phyloP scores from a whole-genome alignment of 2,329 filamentous ascomycete species.

The Tolypocladium sp. region DNA sequence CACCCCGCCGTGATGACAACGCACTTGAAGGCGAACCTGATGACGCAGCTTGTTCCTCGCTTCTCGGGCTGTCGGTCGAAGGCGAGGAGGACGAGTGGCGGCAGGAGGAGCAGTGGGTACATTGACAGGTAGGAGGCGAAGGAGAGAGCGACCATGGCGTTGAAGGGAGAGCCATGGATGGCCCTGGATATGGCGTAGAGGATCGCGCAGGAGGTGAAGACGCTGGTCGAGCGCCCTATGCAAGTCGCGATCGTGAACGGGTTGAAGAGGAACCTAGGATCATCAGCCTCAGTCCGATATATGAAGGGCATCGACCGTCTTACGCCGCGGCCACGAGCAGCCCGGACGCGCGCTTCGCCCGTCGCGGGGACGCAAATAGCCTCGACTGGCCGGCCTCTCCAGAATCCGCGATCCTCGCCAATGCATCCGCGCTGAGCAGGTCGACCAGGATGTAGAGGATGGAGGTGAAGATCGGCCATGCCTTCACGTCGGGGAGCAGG shows the following conservation, averaged over 20 bases:
- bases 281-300: constrained; percentile 5
- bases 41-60: constrained; percentile 23
- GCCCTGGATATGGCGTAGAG: constrained; percentile 77
- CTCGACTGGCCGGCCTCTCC: constrained; percentile 67
- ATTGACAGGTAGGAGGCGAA: constrained; percentile 87
- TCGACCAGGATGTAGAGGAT: constrained; percentile 77
- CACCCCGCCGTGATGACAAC: constrained; percentile 43
- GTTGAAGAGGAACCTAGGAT: constrained; percentile 78
- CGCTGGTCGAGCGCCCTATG: constrained; percentile 77
- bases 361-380: constrained; percentile 70
- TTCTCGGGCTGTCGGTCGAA: constrained; percentile 52
- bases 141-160: constrained; percentile 74
- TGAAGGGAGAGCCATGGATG: constrained; percentile 61
- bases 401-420: constrained; percentile 72
- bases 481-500: constrained; percentile 62
- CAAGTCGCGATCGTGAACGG: constrained; percentile 90
- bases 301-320: constrained; percentile 13
- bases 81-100: constrained; percentile 71
- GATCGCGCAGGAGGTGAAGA: constrained; percentile 83
- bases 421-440: constrained; percentile 69
- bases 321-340: constrained; percentile 72
- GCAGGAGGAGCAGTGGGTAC: constrained; percentile 80
- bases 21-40: constrained; percentile 45
- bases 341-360: constrained; percentile 64
- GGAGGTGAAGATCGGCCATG: constrained; percentile 64